Evolutionary conservation across 2,329 filamentous ascomycete species (phyloP).

Genomic region (Fusarium nematophilum): DNA sequence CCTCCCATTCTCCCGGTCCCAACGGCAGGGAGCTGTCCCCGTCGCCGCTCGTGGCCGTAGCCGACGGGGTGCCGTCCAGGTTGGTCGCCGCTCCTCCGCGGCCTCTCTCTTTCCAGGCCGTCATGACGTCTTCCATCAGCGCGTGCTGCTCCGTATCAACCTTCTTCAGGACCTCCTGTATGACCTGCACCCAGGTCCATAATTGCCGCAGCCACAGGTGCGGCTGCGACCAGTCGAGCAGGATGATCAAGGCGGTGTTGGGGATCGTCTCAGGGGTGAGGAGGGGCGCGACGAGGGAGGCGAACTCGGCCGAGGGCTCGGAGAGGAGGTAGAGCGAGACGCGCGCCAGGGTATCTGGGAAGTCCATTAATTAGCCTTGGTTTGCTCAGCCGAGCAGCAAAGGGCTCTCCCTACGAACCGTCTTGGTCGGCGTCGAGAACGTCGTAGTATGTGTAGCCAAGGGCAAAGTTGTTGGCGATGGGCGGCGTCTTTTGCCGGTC

Average conservation of each 20-base stretch:
- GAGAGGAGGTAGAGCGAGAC: slow-evolving; percentile 90
- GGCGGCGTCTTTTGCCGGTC: slow-evolving; percentile 76
- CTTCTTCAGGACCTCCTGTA: slow-evolving; percentile 80
- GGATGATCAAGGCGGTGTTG: slow-evolving; percentile 86
- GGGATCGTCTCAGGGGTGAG: slow-evolving; percentile 86
- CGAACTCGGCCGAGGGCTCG: slow-evolving; percentile 85
- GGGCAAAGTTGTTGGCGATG: slow-evolving; percentile 89
- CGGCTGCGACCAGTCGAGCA: slow-evolving; percentile 96
- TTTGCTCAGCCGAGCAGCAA: background rate
- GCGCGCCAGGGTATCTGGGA: slow-evolving; percentile 89
- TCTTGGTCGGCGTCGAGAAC: slow-evolving; percentile 94
- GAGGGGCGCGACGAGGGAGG: slow-evolving; percentile 83
- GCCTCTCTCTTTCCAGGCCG: slow-evolving; percentile 80
- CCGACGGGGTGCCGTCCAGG: slow-evolving; percentile 69
- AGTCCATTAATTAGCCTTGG: too few species aligned
- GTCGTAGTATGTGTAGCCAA: slow-evolving; percentile 96
- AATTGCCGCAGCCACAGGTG: slow-evolving; percentile 93
- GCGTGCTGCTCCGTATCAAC: slow-evolving; percentile 82
- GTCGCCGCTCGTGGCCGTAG: slow-evolving; percentile 65
- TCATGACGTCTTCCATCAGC: slow-evolving; percentile 88
- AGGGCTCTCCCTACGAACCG: slow-evolving; percentile 70
- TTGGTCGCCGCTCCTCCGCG: slow-evolving; percentile 71
- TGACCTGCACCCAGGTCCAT: slow-evolving; percentile 86
- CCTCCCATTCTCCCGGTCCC: slow-evolving; percentile 93
- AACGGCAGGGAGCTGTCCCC: slow-evolving; percentile 79